Evolutionary conservation across 768 basidiomycete species (phyloP), one percentile per base, ranked within the genome.

Genomic region (Tulasnella sp.): DNA sequence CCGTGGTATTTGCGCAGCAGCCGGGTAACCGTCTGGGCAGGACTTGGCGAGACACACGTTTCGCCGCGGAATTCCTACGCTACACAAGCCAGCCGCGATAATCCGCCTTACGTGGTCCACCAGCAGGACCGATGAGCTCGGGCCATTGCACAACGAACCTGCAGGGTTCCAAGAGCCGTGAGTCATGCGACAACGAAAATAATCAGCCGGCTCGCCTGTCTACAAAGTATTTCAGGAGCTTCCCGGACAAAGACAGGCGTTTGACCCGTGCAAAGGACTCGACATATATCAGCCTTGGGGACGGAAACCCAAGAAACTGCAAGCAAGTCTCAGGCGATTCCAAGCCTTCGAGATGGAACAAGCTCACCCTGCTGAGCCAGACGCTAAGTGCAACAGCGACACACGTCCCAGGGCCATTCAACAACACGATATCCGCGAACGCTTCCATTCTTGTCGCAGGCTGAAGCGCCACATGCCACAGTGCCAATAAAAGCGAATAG

Each of bases 351-450:
- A 59, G 12, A 37, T 23, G n/a, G 43, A 45, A 57, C 25, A 41
- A 12, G 71, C 79, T 63, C 66, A 87, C 91, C 68, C 78, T 80
- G 62, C 83, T 84, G 40, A 89, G 57, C 65, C 80, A 83, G 12
- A 81, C 76, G 0, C 85, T 81, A 14, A 77, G 58, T 58, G 84
- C 88, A 5, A 98, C 73, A 4, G 84, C 72, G 32, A 93, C 80
- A 66, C 89, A 93, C 5, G 94, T 97, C 14, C 96, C 94, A 0
- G 94, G 94, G 1, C 94, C 94, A 68, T 98, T 98, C 27, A 98
- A 69, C 49, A 99, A 71, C 46, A 99, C 72, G 29, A 89, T 71
- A 57, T 97, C 90, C 27, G 81, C 77, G 64, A 81, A 80, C 3
- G 70, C 58, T 11, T 62, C 34, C 34, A 62, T 59, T 51, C 58